Base-by-base conservation (phyloP, 129 eudicot species). In the Centaurea solstitialis region DNA sequence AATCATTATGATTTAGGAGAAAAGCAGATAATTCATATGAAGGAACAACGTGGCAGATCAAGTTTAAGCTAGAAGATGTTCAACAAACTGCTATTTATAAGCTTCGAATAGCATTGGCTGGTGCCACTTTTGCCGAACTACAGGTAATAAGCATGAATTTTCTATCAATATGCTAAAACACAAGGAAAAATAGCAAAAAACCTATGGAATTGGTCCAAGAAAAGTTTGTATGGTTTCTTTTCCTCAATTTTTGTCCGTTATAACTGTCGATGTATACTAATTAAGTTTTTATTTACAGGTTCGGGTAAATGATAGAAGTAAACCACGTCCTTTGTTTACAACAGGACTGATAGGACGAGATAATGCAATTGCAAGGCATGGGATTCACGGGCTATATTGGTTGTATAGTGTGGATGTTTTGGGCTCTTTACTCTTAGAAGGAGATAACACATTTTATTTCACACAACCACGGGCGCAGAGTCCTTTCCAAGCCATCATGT, bases 1-100 rank as follows among this genome's bases (percentile, higher is more conserved):
- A 11, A 28, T 70, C 59, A 5, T 67, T 28, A 40, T 43, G 64
- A 76, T 45, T 9, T 68, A 92, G 94, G 76, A 94, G 84, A 82
- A 86, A 69, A 53, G 85, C 79, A 59, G 93, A 90, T 15, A 87
- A 90, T 9, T 82, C 90, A 9, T 92, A 85, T 37, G 82, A 82
- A 86, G 94, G 91, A 78, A 94, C 97, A 7, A 94, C 98, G 33
- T 94, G 98, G 98, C 93, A 92, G 79, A 85, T 94, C 74, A 94
- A 90, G 85, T 94, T 92, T 88, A 86, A 82, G 85, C 85, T 92
- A 5, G 91, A 87, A 10, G 24, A 75, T 10, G 70, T 88, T 66
- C 73, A 88, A 23, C 73, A 39, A 1, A 78, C 35, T 33, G 79
- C 86, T 24, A 87, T 71, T 72, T 94, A 92, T 83, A 89, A 86